Base-by-base conservation (phyloP, 1,139 yeast genomes). In the Kodamaea suecica region DNA sequence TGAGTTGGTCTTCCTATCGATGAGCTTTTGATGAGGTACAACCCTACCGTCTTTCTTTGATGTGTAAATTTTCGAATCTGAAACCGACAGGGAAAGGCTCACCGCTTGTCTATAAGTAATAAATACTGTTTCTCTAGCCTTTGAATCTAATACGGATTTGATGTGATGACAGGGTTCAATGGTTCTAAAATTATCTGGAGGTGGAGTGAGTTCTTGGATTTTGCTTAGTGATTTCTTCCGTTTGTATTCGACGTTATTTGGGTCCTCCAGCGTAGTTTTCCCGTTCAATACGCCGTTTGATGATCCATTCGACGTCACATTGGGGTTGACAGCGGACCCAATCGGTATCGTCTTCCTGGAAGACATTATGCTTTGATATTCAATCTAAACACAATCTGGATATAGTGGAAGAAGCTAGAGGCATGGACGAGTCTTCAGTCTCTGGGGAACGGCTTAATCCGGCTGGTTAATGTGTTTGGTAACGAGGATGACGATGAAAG, bases 81-180 rank as follows among this genome's bases (percentile, higher is more conserved):
- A 40, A 29, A 60, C 49, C 33, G 69, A 51, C 48, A 59, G 55
- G 29, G 70, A 49, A 29, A 80, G 73, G 31, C 70, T 67, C 28
- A 77, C 73, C 1, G 81, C 84, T 37, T 78, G 77, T 30, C 66
- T 60, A 49, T 79, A 80, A n/a, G 83, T 77, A 40, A 66, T 63
- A 38, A 77, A 54, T 4, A 78, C 81, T 4, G 76, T 75, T 3
- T 73, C 78, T 39, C 61, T 64, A 9, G 84, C 80, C 36, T 66
- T 66, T 14, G 84, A 70, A 17, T 66, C 65, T 33, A 80, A 56
- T 4, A 78, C 80, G 41, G 75, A 71, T 14, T 60, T 52, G 15
- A 80, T 56, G 52, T 80, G 87, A 8, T 66, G 57, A 52, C 87
- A 80, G 2, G 80, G 68, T 13, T 59, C 59, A 30, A 73, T 56